Percentiles rank a stretch among this genome's conserved stretches.
Evolutionary conservation across 495 filamentous ascomycete species (phyloP).

Genomic region (Aspergillus sparsus): DNA sequence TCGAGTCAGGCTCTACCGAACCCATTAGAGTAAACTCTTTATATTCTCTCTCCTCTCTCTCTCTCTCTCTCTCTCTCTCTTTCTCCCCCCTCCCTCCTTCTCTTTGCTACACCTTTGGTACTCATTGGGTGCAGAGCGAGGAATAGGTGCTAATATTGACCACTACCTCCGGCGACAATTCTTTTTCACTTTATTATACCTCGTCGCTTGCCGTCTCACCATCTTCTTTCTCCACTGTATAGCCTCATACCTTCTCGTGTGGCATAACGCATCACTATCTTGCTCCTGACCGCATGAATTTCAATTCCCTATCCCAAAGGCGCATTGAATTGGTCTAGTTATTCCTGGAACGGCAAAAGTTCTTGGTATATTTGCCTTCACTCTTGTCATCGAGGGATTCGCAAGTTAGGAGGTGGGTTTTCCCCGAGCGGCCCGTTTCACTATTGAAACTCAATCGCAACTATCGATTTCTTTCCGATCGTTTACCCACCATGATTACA

Average conservation of each 20-base stretch:
- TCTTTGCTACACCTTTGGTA: neutral
- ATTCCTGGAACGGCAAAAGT: too few relatives aligned
- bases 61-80: neutral
- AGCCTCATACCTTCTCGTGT: too few relatives aligned
- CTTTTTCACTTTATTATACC: neutral
- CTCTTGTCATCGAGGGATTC: neutral
- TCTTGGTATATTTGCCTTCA: neutral
- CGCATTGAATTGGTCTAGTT: too few relatives aligned
- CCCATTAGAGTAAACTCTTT: neutral
- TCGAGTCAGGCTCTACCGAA: conserved; percentile 9
- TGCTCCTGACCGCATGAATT: too few relatives aligned
- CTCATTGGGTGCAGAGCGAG: neutral
- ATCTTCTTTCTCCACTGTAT: neutral
- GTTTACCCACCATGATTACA: neutral
- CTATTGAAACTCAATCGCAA: conserved; percentile 15
- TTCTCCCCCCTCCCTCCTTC: neutral
- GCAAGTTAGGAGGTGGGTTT: conserved; percentile 4
- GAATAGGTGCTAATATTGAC: neutral
- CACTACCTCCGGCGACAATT: neutral
- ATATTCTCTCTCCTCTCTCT: neutral
- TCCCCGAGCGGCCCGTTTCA: conserved; percentile 23
- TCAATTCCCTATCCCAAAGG: too few relatives aligned
- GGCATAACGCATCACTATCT: too few relatives aligned
- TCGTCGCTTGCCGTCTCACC: neutral
- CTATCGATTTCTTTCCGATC: neutral